A percentile compares a stretch with the other conserved stretches of the same genome.
Conservation (phyloP, 805 yeast genomes). For the Candida verbasci region DNA sequence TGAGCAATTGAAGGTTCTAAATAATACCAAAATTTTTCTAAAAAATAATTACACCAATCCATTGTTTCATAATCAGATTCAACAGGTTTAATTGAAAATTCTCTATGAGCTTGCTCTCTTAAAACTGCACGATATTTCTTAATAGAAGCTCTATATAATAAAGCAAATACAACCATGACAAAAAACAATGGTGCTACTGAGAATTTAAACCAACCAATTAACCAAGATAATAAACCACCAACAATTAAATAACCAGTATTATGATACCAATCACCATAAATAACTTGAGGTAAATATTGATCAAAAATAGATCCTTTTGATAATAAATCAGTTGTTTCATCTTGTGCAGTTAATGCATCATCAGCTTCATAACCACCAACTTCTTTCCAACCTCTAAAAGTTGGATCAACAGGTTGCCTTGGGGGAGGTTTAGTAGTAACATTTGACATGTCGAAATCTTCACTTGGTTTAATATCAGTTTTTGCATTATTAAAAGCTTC, state of each 20-base stretch:
- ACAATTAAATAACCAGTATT: slow-evolving; percentile 66
- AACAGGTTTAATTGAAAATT: slow-evolving; percentile 71
- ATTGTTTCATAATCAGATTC: slow-evolving; percentile 89
- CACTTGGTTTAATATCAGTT: slow-evolving; percentile 23
- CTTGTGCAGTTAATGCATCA: slow-evolving; percentile 61
- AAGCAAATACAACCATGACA: slow-evolving; percentile 54
- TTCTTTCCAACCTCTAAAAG: slow-evolving; percentile 91
- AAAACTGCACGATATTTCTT: slow-evolving; percentile 71
- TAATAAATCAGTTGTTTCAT: slow-evolving; percentile 66
- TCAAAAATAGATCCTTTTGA: slow-evolving; percentile 72
- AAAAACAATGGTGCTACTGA: slow-evolving; percentile 79
- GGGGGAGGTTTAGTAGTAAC: slow-evolving; percentile 35
- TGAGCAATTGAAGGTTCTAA: slow-evolving; percentile 87
- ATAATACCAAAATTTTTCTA: slow-evolving; percentile 88
- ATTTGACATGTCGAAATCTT: slow-evolving; percentile 31
- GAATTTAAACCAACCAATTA: slow-evolving; percentile 71
- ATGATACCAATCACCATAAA: slow-evolving; percentile 97
- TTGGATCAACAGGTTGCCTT: slow-evolving; percentile 56
- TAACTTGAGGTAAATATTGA: slow-evolving; percentile 64
- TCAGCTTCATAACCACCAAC: slow-evolving; percentile 81
- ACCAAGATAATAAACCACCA: slow-evolving; percentile 72
- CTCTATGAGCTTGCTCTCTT: slow-evolving; percentile 81
- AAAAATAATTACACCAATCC: slow-evolving; percentile 90
- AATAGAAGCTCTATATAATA: slow-evolving; percentile 79
- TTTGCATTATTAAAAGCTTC: not conserved